Evolutionary conservation across 305 asterid genomes (phyloP), one percentile per base, ranked within the genome.

Genomic region (Fraxinus latifolia): DNA sequence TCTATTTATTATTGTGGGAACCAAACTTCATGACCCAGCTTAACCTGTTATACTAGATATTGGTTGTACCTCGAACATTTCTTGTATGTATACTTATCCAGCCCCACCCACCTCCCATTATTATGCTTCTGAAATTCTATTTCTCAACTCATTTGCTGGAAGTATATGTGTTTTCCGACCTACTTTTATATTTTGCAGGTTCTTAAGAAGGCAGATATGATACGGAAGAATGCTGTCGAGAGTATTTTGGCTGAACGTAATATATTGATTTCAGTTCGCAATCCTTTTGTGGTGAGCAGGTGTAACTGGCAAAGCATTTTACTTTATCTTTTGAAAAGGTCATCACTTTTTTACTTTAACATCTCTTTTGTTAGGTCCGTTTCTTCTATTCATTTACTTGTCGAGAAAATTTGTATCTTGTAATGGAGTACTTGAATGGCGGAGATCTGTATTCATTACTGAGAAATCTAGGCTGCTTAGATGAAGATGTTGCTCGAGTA

Each of bases 341-440:
- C 23, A 29, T 81, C 77, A 78, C 80, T 77, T 70, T 83, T 70
- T 89, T 78, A 84, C 79, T 81, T 83, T 76, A 33, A 47, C 42
- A 23, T 80, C 81, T 80, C 77, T 50, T 82, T 73, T 74, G 62
- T 79, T 83, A 94, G 98, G 98, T 96, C 75, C 98, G 99, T 47
- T 96, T 96, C 92, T 96, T 96, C 88, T 96, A 95, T 87, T 96
- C 99, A n/a, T 96, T 96, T 91, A 96, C 99, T 83, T 96, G 99
- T 82, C 97, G 99, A 47, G 99, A 96, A 77, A 96, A 96, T 89
- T 85, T 96, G 90, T 96, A 96, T 88, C 98, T 96, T 81, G 99
- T 96, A 74, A 96, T 96, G 99, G 99, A 96, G 91, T 96, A 96
- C 88, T 87, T 96, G 91, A 96, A 96, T 83, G 99, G 99, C 17